These are phyloP conservation scores for Condylostoma magnum DNA, from an alignment of 169 alveolate species.

Conservation along the genomic window DNA sequence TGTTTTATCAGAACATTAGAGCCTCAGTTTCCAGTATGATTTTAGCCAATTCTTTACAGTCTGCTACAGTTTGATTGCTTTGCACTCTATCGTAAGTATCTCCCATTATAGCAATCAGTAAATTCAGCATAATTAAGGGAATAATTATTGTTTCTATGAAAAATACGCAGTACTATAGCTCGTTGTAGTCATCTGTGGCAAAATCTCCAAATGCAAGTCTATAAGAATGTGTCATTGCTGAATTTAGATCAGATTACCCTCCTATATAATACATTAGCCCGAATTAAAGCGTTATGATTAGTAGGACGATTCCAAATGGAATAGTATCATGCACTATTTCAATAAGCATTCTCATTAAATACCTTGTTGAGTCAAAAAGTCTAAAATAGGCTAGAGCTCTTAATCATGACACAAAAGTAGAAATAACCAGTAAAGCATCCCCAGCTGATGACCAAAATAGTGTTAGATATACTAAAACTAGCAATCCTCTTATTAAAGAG, in stretches of 20 bases:
- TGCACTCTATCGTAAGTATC: conserved; percentile 30
- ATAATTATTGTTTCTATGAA: conserved; percentile 6
- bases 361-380: neutral
- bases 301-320: neutral
- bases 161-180: conserved; percentile 20
- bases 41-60: conserved; percentile 1
- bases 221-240: conserved; percentile 22
- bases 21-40: conserved; percentile 24
- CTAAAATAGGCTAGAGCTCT: neutral
- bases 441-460: neutral
- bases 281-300: neutral
- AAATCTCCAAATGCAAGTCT: conserved; percentile 28
- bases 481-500: neutral
- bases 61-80: neutral
- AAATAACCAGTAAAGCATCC: conserved; percentile 2
- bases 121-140: conserved; percentile 30
- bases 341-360: neutral
- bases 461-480: neutral
- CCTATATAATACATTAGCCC: neutral
- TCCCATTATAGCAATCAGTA: conserved; percentile 35
- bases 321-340: neutral
- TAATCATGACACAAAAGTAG: neutral
- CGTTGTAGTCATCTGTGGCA: neutral
- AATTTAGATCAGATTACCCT: too few species aligned
- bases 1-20: conserved; percentile 18